Evolutionary conservation across 2,329 filamentous ascomycete genomes (phyloP), one percentile per base, ranked within the genome.

Genomic region (Rhytidhysteron rufulum): DNA sequence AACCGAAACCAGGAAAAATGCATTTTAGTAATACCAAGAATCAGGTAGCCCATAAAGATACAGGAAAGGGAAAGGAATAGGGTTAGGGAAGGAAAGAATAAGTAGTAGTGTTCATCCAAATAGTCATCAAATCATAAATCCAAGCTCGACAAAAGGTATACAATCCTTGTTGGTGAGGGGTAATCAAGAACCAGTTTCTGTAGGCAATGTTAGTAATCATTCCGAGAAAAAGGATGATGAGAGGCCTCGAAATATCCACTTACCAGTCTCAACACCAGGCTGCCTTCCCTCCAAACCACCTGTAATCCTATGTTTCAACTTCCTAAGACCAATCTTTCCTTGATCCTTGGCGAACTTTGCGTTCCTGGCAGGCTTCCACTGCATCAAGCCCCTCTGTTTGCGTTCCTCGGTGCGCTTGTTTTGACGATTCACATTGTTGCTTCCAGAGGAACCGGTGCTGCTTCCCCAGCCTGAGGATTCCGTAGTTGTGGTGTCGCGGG

Each of bases 351-450:
- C 90, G 63, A 96, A 97, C 50, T 83, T 81, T 17, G 81, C 73
- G 60, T 95, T 95, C 30, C 91, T 77, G 61, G 90, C 86, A 0
- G 91, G 90, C 57, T 83, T 86, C 89, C 90, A 97, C 65, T 97
- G 91, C 88, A 96, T 95, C 59, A 95, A 57, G 0, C 91, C 91
- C 9, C 90, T 77, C 53, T 96, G 89, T 68, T 90, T 88, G 1
- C 90, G 79, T 62, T 90, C 85, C 60, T 96, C 74, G 33, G 71
- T 68, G 34, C 86, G 82, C 47, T 85, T 80, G 58, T 83, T 88
- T 47, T 81, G 77, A 41, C 74, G 73, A 53, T 80, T 82, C 60
- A 85, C 76, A 59, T 82, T 82, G 58, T 44, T 50, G 29, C 53
- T 63, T 41, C 38, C 58, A 2, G 48, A 40, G 7, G 50, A 51